phyloP scores from a whole-genome alignment of 805 yeast species.

The Hagleromyces aurorensis region DNA sequence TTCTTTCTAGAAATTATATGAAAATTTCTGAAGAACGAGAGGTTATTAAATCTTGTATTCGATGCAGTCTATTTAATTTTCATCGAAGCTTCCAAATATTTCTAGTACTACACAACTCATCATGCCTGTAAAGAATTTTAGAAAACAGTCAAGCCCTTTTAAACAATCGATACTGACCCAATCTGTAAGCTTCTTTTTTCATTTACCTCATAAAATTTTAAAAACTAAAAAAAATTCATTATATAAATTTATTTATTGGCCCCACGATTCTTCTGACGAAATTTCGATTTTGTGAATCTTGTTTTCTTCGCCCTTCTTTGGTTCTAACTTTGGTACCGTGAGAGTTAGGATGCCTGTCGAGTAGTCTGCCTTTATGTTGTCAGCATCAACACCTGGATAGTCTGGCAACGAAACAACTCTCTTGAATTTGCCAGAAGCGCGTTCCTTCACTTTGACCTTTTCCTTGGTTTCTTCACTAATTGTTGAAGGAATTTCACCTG shows the following conservation, averaged over 20 bases:
- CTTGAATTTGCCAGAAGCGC: slow-evolving; percentile 35
- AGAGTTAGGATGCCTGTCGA: slow-evolving; percentile 39
- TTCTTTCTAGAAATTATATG: too few relatives aligned
- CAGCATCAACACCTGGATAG: slow-evolving; percentile 34
- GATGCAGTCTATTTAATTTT: too few relatives aligned
- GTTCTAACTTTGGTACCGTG: slow-evolving; percentile 34
- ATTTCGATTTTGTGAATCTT: slow-evolving; percentile 27
- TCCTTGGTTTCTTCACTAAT: slow-evolving; percentile 16
- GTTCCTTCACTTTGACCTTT: slow-evolving; percentile 29
- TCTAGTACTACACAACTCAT: too few relatives aligned
- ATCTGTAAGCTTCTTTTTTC: slow-evolving; percentile 1
- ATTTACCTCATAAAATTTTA: too few relatives aligned
- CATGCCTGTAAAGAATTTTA: too few relatives aligned
- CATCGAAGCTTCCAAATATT: too few relatives aligned
- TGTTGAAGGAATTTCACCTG: slow-evolving; percentile 36
- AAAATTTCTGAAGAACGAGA: too few relatives aligned
- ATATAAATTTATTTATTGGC: slow-evolving; percentile 2
- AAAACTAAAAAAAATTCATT: slow-evolving; percentile 1
- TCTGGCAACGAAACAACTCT: slow-evolving; percentile 37
- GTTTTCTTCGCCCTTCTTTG: slow-evolving; percentile 15
- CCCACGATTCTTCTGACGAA: slow-evolving; percentile 24
- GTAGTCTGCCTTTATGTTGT: slow-evolving; percentile 39
- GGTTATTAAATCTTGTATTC: too few relatives aligned
- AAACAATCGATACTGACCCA: too few relatives aligned
- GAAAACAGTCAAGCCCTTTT: too few relatives aligned